Conservation (phyloP, 2,329 filamentous ascomycete species). For the Monosporascus sp. region DNA sequence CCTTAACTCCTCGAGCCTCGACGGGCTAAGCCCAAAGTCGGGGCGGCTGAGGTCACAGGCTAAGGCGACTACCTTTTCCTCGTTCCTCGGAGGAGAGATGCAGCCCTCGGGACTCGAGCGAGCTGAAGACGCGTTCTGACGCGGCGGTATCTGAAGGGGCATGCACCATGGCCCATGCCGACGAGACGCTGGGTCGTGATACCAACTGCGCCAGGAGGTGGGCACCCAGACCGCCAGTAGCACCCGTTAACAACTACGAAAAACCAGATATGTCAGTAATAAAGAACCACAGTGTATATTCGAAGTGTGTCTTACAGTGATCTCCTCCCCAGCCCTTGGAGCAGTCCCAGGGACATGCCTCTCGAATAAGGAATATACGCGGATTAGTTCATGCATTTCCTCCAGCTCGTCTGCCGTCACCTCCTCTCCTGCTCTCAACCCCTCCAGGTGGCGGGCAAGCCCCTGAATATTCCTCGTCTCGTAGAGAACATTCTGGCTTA, state of each 20-base stretch:
- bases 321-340: slow-evolving; percentile 13
- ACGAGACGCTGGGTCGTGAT: slow-evolving; percentile 49
- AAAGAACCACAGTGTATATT: background rate
- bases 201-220: slow-evolving; percentile 54
- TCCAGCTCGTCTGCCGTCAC: slow-evolving; percentile 19
- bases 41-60: slow-evolving; percentile 35
- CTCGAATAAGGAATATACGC: slow-evolving; percentile 32
- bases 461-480: slow-evolving; percentile 22
- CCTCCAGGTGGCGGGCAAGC: slow-evolving; percentile 13
- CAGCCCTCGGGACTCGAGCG: slow-evolving; percentile 29
- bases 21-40: slow-evolving; percentile 33
- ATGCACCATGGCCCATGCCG: slow-evolving; percentile 45
- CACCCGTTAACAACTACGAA: slow-evolving; percentile 48
- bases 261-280: background rate
- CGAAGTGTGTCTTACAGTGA: slow-evolving; percentile 9
- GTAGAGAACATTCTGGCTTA: slow-evolving; percentile 25
- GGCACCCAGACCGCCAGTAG: slow-evolving; percentile 56
- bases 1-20: slow-evolving; percentile 21
- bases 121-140: slow-evolving; percentile 23
- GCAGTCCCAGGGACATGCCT: slow-evolving; percentile 14
- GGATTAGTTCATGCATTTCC: slow-evolving; percentile 28
- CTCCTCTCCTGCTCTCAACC: slow-evolving; percentile 10
- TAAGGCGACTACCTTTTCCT: slow-evolving; percentile 31
- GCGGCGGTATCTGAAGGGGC: slow-evolving; percentile 31
- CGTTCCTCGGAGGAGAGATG: slow-evolving; percentile 25